Base-by-base conservation (phyloP, 192 early-diverging fungal genomes). In the Dimargaris xerosporica region DNA sequence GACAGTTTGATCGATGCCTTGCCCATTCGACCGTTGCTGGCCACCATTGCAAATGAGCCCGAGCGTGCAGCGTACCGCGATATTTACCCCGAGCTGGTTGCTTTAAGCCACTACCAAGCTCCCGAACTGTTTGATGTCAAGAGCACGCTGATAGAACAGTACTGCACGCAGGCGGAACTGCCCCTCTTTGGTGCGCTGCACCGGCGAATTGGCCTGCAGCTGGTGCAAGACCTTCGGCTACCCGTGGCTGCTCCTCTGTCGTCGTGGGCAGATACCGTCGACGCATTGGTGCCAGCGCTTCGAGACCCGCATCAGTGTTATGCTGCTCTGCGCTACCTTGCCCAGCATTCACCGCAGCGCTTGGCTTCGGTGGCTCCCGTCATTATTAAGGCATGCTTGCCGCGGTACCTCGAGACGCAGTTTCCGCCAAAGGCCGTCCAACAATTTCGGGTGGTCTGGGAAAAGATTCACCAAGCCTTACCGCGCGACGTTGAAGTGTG, bases 1-100 rank as follows among this genome's bases (percentile, higher is more conserved):
- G 72, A 74, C 28, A 67, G 72, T 60, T 62, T 77, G n/a, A 42
- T 77, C 16, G 75, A 77, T 54, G 53, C 59, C 30, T 60, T 77
- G 11, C 72, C 75, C 3, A 63, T 77, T 1, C 52, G 67, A 11
- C 71, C 66, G 67, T 68, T 77, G 17, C 65, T 77, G 23, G 5
- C 45, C 15, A 19, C 23, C 46, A 47, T 62, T 15, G 31, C 45
- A 21, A 69, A 62, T 11, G 41, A 59, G 26, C 64, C 62, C 17
- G 41, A 63, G 25, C 44, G 47, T 56, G 19, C 50, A 10, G 52
- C 56, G 17, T 77, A 77, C 70, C 70, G 65, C 46, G 65, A 44
- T 12, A 44, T 77, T 25, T 74, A 70, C 67, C 75, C 75, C 7
- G 75, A 74, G 44, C 59, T 77, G 3, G 58, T 77, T 30, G 62